Base-by-base conservation (phyloP, 192 early-diverging fungal species). In the Dissophora ornata region DNA sequence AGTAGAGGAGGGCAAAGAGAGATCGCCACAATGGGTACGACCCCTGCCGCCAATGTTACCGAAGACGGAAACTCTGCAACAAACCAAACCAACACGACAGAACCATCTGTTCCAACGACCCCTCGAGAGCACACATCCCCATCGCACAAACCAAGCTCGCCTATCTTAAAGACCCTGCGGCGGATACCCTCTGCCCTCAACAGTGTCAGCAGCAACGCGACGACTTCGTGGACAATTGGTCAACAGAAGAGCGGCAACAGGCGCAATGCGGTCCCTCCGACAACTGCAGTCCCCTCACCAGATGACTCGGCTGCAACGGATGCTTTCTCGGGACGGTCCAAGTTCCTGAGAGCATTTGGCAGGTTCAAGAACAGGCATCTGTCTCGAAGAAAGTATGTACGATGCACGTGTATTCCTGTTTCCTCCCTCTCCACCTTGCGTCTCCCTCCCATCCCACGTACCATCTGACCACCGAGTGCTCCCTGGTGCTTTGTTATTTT, bases 321-420 rank as follows among this genome's bases (percentile, higher is more conserved):
- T 38, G 36, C 46, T 19, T 36, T 47, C 18, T 65, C 70, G 6
- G 53, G 59, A 32, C 57, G 62, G 22, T 63, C 70, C 19, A 65
- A 54, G 40, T 74, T 74, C 45, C 38, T 74, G 21, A 57, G 49
- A 41, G 70, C 70, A 36, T 33, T 67, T 15, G 55, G 65, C 47
- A 67, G 38, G 46, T 67, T 67, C 54, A 67, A 67, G 53, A 57
- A 30, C 36, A 67, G 49, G 46, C 53, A 55, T 34, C 33, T 69
- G 50, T 49, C 48, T 5, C 49, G 53, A 25, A 74, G 65, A 32
- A 63, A 52, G 70, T 74, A 74, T 21, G 41, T 40, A 16, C 19
- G 11, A 15, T 34, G 3, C 28, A n/a, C 22, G 38, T 28, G 5
- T 22, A 30, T 38, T 38, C 13, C 36, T 13, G 6, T 51, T 51